A percentile compares a stretch with the other conserved stretches of the same genome.
Conservation (phyloP, 2,329 filamentous ascomycete species). For the Phoma sp. region DNA sequence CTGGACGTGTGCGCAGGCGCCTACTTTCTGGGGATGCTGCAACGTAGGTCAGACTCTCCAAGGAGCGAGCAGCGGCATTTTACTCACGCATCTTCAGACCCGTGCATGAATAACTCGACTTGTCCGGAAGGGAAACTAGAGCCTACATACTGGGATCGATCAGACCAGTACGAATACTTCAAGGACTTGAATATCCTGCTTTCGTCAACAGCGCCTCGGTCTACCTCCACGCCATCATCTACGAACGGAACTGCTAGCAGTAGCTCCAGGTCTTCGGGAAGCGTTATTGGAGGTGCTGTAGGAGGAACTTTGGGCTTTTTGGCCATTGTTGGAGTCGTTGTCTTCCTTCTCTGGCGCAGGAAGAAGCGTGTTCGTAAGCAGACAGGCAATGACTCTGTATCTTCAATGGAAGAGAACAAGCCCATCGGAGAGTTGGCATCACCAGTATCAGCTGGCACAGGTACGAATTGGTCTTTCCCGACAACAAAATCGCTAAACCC, state of each 20-base stretch:
- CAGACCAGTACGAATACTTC: conserved; percentile 22
- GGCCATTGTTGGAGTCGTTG: background rate
- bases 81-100: conserved; percentile 45
- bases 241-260: background rate
- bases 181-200: conserved; percentile 15
- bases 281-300: conserved; percentile 11
- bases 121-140: conserved; percentile 36
- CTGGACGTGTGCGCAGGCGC: conserved; percentile 43
- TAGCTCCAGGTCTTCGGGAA: background rate
- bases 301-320: conserved; percentile 1
- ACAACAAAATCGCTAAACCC: background rate
- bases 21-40: conserved; percentile 28
- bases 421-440: conserved; percentile 4
- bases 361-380: background rate
- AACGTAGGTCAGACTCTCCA: background rate
- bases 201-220: conserved; percentile 6
- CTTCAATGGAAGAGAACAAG: conserved; percentile 1
- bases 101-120: conserved; percentile 35
- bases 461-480: background rate
- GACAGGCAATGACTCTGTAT: background rate
- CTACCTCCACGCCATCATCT: background rate
- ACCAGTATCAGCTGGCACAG: conserved; percentile 2
- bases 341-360: conserved; percentile 9
- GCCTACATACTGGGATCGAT: conserved; percentile 22
- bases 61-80: conserved; percentile 4